Conservation (phyloP, 1,139 yeast genomes). For the Yamadazyma friedrichii region DNA sequence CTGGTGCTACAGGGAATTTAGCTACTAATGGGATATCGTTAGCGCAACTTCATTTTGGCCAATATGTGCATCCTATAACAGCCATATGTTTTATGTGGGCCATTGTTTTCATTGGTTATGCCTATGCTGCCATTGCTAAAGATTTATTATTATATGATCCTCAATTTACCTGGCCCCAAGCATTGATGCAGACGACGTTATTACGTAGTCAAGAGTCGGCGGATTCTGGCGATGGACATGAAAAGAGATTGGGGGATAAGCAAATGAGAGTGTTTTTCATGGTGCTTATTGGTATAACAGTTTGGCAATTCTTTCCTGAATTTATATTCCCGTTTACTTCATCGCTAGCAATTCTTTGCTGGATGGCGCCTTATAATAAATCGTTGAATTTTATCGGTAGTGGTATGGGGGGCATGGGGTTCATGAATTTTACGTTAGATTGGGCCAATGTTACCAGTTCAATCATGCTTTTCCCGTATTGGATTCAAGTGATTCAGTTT, state of each 20-base stretch:
- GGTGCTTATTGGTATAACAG: constrained; percentile 28
- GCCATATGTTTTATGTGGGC: constrained; percentile 45
- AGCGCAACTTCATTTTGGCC: constrained; percentile 39
- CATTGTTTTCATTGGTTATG: constrained; percentile 47
- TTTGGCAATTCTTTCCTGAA: constrained; percentile 47
- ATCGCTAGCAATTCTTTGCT: constrained; percentile 42
- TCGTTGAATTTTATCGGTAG: constrained; percentile 40
- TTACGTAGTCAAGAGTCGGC: constrained; percentile 31
- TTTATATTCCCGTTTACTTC: constrained; percentile 40
- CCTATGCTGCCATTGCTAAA: constrained; percentile 46
- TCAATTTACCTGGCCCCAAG: constrained; percentile 45
- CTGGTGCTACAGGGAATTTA: constrained; percentile 47
- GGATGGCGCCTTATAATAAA: constrained; percentile 41
- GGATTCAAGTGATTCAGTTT: constrained; percentile 45
- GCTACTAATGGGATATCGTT: constrained; percentile 42
- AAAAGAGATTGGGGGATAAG: constrained; percentile 17
- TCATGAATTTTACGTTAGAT: constrained; percentile 40
- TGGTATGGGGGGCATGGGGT: constrained; percentile 47
- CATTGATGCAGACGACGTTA: constrained; percentile 47
- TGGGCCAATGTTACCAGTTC: constrained; percentile 47
- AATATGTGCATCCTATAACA: constrained; percentile 26
- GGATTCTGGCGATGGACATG: constrained; percentile 7
- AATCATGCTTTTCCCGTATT: constrained; percentile 45
- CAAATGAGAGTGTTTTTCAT: constrained; percentile 35
- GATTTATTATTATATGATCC: constrained; percentile 42